Evolutionary conservation across 257 asterid genomes (phyloP), one percentile per base, ranked within the genome.

Genomic region (Craterostigma plantagineum): DNA sequence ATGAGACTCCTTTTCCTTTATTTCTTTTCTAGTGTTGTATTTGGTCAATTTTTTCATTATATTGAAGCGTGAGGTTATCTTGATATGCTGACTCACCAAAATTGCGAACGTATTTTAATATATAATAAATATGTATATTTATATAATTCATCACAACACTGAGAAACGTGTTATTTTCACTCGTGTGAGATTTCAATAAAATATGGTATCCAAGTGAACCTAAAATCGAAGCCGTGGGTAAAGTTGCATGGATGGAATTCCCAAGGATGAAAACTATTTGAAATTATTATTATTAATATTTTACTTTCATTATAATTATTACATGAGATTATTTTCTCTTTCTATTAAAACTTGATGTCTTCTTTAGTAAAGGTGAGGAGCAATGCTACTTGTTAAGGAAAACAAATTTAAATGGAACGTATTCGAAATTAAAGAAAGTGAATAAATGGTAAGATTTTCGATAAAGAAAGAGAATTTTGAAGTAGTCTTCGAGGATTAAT

Each of bases 401-500:
- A 23, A 23, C 30, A 23, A 23, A 23, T 23, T 40, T 33, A 49
- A 45, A 44, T 13, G 45, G 38, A 58, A 45, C 34, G 38, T 38
- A 47, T 53, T 63, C 13, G 60, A 57, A 58, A 61, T 43, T 12
- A 64, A 60, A 60, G 58, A 63, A 69, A 61, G 77, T 58, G 65
- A 57, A 23, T 2, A 65, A 57, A 23, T 45, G 69, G 70, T 57
- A 66, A 37, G 78, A 67, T 68, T 79, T 66, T 76, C 93, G 81
- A 83, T 79, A 83, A 79, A 83, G 95, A 75, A 60, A 70, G 73
- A 63, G 49, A 75, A 51, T 55, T 47, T 66, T 55, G 46, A 50
- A 65, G 71, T 70, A 76, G 91, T 76, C 93, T 83, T 79, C 86
- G 86, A 79, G 95, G 91, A 60, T 45, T 66, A 79, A 66, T 83